Evolutionary conservation across 2,329 filamentous ascomycete species (phyloP), one percentile per base, ranked within the genome.

Genomic region (Monosporascus sp.): DNA sequence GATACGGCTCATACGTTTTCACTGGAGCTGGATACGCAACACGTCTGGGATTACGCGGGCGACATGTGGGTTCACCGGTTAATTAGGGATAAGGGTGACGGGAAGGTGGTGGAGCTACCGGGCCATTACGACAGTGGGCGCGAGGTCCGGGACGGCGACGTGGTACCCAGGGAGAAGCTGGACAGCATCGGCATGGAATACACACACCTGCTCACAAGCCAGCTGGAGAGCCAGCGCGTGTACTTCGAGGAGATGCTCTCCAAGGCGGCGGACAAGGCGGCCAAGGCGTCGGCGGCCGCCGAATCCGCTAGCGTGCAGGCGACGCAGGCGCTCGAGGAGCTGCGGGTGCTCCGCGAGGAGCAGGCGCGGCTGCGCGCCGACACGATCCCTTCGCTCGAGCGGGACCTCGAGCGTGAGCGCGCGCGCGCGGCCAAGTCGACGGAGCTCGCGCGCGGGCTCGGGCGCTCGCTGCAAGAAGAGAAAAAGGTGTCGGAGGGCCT

Each of bases 31-130:
- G 85, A 88, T 57, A 96, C 91, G 1, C 93, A 99, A 69, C 88
- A 96, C 63, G 92, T 99, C 1, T 99, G 94, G 94, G 94, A 99
- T 71, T 99, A 99, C 60, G 90, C 89, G 0, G 91, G 90, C 5
- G 94, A 99, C 66, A 89, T 88, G 65, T 99, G 96, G 79, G 94
- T 97, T 48, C 94, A 99, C 71, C 87, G 94, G 9, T 83, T 97
- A 50, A 96, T 99, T 52, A 88, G 96, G 60, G 91, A 91, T 66
- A 96, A 97, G 74, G 87, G 90, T 9, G 91, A 96, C 68, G 90
- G 90, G 24, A 96, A 96, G 70, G 80, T 96, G 3, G 88, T 97
- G 19, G 93, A 97, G 69, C 78, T 97, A n/a, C 90, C 91, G 0
- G 80, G 81, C 2, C 74, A 65, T 59, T 73, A 62, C 50, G 57